These are phyloP conservation scores for Crithidia brevicula DNA, from an alignment of 208 protist species.

Conservation along the genomic window DNA sequence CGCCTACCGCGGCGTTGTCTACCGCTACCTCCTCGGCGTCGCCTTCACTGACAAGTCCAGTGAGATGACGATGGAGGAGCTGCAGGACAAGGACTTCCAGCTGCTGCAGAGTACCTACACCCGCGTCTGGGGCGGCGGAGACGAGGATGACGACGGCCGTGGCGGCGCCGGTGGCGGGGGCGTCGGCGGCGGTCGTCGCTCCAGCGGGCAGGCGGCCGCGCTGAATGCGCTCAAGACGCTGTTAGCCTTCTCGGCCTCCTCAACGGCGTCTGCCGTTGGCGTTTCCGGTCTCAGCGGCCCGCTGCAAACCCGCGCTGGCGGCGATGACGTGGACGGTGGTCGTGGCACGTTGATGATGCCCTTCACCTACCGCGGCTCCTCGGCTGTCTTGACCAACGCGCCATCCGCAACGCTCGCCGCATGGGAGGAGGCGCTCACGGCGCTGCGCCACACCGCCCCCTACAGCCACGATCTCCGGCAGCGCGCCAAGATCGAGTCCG, in stretches of 20 bases:
- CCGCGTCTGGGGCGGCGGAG: slow-evolving; percentile 33
- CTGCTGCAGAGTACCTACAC: slow-evolving; percentile 47
- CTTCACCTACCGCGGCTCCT: slow-evolving; percentile 30
- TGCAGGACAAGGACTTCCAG: slow-evolving; percentile 85
- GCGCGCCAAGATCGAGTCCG: slow-evolving; percentile 47
- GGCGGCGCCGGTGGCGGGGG: slow-evolving; percentile 10
- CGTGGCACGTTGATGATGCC: slow-evolving; percentile 6
- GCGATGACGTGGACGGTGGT: slow-evolving; percentile 10
- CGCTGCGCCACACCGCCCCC: slow-evolving; percentile 30
- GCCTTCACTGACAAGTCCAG: slow-evolving; percentile 77
- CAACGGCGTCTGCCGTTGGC: slow-evolving; percentile 11
- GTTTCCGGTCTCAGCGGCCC: slow-evolving; percentile 12
- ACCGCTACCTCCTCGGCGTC: slow-evolving; percentile 84
- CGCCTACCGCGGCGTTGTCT: slow-evolving; percentile 71
- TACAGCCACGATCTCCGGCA: slow-evolving; percentile 38
- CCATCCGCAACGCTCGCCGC: slow-evolving; percentile 23
- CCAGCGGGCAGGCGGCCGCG: slow-evolving; percentile 9
- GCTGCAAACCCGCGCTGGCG: slow-evolving; percentile 9
- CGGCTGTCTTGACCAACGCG: neutral
- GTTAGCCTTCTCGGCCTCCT: slow-evolving; percentile 20
- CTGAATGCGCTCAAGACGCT: slow-evolving; percentile 24
- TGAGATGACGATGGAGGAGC: slow-evolving; percentile 85
- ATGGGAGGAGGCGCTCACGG: slow-evolving; percentile 28
- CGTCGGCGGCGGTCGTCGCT: slow-evolving; percentile 6
- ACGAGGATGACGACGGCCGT: slow-evolving; percentile 30